Base-by-base conservation (phyloP, 768 basidiomycete species). In the Lyophyllum decastes region DNA sequence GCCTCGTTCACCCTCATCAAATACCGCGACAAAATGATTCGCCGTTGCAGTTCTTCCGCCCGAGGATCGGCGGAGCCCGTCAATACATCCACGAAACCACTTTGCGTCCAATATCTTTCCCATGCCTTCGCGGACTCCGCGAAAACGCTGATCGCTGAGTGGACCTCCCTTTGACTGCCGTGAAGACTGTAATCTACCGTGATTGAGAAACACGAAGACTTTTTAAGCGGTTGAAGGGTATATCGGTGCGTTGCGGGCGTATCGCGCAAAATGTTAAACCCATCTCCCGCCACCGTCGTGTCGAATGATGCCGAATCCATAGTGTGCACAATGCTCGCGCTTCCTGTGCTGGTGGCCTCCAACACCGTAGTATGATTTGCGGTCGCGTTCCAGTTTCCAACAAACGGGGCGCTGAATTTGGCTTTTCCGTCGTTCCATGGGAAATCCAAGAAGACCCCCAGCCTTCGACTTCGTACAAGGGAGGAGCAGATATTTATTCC, bases 1-100 rank as follows among this genome's bases (percentile, higher is more conserved):
- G 83, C 85, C 63, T 82, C 83, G 59, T 86, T 86, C 10, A 85
- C 82, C 25, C 79, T 72, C 76, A 85, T 76, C 56, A 84, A 68
- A 66, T 85, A 85, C 41, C 82, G 73, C 34, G 82, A 83, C 35
- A 84, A 63, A 44, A 85, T 78, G 38, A 85, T 82, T 40, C 84
- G 73, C 52, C 84, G 69, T 64, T 86, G 85, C 52, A 86, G 66
- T 55, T 85, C 83, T 21, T 79, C 73, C 16, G 83, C 84, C 12
- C 82, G 72, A 0, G 77, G 35, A 64, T 84, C 81, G 0, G 71
- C 77, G 5, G 82, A 83, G 0, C 76, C 80, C 0, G 78, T 81
- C 44, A 75, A 30, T 8, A 86, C 68, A 56, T 85, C 83, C 10
- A 86, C 74, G 62, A 85, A 85, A 0, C 82, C 83, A 38, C 71